Percentiles rank a stretch among this genome's conserved stretches.
phyloP scores from a whole-genome alignment of 2,329 filamentous ascomycete genomes.

The Fusarium floridanum region DNA sequence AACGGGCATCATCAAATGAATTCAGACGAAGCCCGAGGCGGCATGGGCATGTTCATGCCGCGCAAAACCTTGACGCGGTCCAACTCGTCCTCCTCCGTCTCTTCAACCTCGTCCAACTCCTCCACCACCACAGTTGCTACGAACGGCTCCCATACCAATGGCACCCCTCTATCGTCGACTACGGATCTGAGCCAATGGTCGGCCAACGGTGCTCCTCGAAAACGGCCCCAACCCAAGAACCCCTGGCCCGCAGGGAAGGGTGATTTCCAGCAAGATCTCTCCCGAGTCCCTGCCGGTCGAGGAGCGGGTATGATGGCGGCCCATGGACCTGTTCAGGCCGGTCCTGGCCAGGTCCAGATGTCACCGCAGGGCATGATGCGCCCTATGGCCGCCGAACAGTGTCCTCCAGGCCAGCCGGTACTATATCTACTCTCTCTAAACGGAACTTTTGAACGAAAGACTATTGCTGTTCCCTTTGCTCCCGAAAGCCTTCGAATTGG shows the following conservation, averaged over 20 bases:
- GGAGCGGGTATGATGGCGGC: conserved; percentile 57
- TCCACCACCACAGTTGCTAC: conserved; percentile 74
- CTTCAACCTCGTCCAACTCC: conserved; percentile 79
- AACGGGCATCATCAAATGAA: conserved; percentile 77
- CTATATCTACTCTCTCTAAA: conserved; percentile 92
- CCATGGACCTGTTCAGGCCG: conserved; percentile 50
- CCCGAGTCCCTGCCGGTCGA: conserved; percentile 58
- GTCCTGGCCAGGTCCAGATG: conserved; percentile 52
- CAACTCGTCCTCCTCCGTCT: conserved; percentile 92
- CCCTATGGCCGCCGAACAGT: conserved; percentile 71
- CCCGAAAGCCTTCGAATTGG: conserved; percentile 97
- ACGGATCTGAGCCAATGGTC: conserved; percentile 67
- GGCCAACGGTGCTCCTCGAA: conserved; percentile 61
- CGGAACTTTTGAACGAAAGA: conserved; percentile 96
- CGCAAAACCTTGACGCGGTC: conserved; percentile 88
- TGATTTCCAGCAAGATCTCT: conserved; percentile 62
- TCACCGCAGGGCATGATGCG: conserved; percentile 69
- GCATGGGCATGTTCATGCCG: conserved; percentile 79
- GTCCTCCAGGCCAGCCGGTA: conserved; percentile 77
- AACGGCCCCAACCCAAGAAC: conserved; percentile 64
- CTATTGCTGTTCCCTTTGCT: conserved; percentile 90
- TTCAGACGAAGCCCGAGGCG: conserved; percentile 82
- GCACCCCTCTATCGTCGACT: conserved; percentile 61
- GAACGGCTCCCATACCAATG: conserved; percentile 72
- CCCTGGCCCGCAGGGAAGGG: conserved; percentile 64